Percentiles rank a stretch among this genome's conserved stretches.
These are phyloP conservation scores for Malbranchea zuffiana DNA, from an alignment of 2,329 filamentous ascomycete species.

Conservation along the genomic window DNA sequence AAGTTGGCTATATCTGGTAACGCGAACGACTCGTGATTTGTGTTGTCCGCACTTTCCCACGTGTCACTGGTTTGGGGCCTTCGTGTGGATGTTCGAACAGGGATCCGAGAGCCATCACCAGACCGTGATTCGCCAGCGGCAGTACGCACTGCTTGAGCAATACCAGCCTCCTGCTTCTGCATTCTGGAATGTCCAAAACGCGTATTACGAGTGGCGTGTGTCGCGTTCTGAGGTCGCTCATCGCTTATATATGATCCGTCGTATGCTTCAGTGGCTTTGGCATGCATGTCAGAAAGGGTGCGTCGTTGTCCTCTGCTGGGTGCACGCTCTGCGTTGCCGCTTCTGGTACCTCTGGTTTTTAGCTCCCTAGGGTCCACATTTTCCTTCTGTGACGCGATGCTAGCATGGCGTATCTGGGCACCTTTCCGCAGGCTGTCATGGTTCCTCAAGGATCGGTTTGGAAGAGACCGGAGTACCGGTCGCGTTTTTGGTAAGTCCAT, in stretches of 20 bases:
- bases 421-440: conserved; percentile 33
- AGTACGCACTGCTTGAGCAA: conserved; percentile 30
- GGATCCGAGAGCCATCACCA: neutral
- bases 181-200: conserved; percentile 41
- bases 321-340: conserved; percentile 14
- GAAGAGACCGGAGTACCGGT: conserved; percentile 21
- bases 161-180: conserved; percentile 33
- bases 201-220: conserved; percentile 40
- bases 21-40: conserved; percentile 49
- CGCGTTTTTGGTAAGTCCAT: conserved; percentile 30
- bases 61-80: conserved; percentile 9
- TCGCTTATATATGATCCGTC: conserved; percentile 42
- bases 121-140: conserved; percentile 24
- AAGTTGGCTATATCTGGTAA: conserved; percentile 51
- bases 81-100: conserved; percentile 4
- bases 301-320: conserved; percentile 33
- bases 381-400: conserved; percentile 30
- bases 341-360: conserved; percentile 21
- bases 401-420: conserved; percentile 32
- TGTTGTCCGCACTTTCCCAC: conserved; percentile 31
- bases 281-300: conserved; percentile 47
- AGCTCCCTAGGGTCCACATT: conserved; percentile 30
- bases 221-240: conserved; percentile 37
- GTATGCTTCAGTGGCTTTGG: conserved; percentile 42
- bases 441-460: conserved; percentile 19